A percentile compares a stretch with the other conserved stretches of the same genome.
Conservation (phyloP, 106 monocot species). For the Dendrobium chrysotoxum region DNA sequence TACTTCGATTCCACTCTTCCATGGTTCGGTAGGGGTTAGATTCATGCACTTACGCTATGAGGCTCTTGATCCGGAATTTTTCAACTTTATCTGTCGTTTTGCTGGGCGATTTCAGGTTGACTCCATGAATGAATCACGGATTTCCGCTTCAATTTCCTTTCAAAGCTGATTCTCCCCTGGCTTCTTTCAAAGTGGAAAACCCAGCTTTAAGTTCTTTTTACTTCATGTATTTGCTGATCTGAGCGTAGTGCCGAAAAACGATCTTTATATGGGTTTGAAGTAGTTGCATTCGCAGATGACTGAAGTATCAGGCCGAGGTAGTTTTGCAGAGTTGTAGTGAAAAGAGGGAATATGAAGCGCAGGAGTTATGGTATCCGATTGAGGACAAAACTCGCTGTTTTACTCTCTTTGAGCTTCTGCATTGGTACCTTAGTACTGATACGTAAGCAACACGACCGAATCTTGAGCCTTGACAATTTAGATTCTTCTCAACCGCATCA, state of each 20-base stretch:
- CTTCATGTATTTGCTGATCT: neutral
- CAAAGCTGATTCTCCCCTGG: neutral
- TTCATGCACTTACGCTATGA: neutral
- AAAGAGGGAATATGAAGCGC: conserved; percentile 48
- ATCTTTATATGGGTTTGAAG: neutral
- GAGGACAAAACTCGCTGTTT: conserved; percentile 15
- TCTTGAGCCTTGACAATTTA: conserved; percentile 5
- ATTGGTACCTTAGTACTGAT: conserved; percentile 31
- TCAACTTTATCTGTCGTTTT: neutral
- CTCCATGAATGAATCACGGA: neutral
- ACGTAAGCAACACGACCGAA: conserved; percentile 17
- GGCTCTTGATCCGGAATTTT: neutral
- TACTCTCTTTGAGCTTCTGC: conserved; percentile 43
- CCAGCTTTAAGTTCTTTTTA: neutral
- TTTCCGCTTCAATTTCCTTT: neutral
- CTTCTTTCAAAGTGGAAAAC: neutral
- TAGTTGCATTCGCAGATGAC: neutral
- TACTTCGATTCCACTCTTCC: neutral
- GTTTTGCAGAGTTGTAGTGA: conserved; percentile 1
- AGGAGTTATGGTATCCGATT: conserved; percentile 27
- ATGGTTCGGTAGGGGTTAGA: neutral
- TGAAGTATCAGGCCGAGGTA: too few relatives aligned
- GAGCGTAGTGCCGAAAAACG: neutral
- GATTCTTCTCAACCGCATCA: conserved; percentile 7
- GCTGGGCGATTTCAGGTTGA: neutral